These are phyloP conservation scores for Microascus cirrosus DNA, from an alignment of 2,329 filamentous ascomycete genomes.

Conservation along the genomic window DNA sequence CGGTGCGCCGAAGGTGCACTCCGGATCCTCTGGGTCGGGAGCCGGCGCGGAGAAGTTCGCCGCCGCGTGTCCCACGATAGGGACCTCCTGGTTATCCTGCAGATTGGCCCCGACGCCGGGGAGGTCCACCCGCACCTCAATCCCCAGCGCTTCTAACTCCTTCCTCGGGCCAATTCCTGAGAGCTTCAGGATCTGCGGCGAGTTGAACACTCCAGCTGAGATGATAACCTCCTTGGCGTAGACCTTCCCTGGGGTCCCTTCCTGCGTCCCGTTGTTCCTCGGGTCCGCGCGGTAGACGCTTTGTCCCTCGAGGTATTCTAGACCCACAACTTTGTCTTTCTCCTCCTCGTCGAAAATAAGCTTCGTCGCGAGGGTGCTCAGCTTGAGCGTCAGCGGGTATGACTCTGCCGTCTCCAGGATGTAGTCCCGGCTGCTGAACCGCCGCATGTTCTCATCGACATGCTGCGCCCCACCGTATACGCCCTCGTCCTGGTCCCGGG, in stretches of 20 bases:
- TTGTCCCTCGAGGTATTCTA: slow-evolving; percentile 14
- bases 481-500: slow-evolving; percentile 6
- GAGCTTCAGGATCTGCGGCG: slow-evolving; percentile 34
- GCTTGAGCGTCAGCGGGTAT: slow-evolving; percentile 7
- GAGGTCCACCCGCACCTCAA: slow-evolving; percentile 34
- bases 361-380: slow-evolving; percentile 6
- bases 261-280: neutral
- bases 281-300: slow-evolving; percentile 8
- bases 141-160: slow-evolving; percentile 22
- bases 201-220: slow-evolving; percentile 12
- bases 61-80: slow-evolving; percentile 16
- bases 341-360: slow-evolving; percentile 6
- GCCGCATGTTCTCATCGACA: neutral
- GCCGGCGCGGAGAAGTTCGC: slow-evolving; percentile 16
- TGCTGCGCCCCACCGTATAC: slow-evolving; percentile 9
- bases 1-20: slow-evolving; percentile 15
- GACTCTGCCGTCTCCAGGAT: slow-evolving; percentile 8
- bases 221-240: slow-evolving; percentile 13
- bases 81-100: slow-evolving; percentile 18
- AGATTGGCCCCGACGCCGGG: slow-evolving; percentile 25
- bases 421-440: slow-evolving; percentile 6
- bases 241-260: slow-evolving; percentile 7
- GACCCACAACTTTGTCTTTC: slow-evolving; percentile 21
- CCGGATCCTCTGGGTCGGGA: neutral
- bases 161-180: slow-evolving; percentile 31